These are phyloP conservation scores for Phylloporus sp. DNA, from an alignment of 768 basidiomycete genomes.

Conservation along the genomic window DNA sequence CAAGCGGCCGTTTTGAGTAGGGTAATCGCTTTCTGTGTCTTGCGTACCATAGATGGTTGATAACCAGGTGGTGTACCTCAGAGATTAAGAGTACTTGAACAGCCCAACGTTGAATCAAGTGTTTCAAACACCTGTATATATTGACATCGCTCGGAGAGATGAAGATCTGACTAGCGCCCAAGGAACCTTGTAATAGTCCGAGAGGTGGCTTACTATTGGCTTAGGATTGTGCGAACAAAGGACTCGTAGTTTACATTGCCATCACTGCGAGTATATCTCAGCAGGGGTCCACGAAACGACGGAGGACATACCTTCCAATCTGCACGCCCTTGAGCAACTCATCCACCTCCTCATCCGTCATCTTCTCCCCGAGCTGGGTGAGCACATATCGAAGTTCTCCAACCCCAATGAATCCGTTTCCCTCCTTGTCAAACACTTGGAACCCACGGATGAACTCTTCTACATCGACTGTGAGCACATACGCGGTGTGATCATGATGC, in stretches of 20 bases:
- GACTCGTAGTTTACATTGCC: constrained; percentile 99
- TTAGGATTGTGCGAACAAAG: constrained; percentile 91
- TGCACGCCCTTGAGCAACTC: constrained; percentile 96
- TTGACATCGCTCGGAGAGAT: neutral
- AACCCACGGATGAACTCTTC: constrained; percentile 99
- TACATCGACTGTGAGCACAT: constrained; percentile 29
- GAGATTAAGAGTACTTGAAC: too few species aligned
- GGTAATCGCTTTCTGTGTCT: too few species aligned
- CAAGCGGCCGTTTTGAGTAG: too few species aligned
- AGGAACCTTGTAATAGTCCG: too few species aligned
- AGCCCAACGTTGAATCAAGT: too few species aligned
- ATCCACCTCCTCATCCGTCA: constrained; percentile 96
- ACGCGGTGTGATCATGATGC: neutral
- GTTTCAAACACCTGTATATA: too few species aligned
- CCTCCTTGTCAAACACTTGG: constrained; percentile 94
- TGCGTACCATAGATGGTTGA: too few species aligned
- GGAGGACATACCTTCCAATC: constrained; percentile 72
- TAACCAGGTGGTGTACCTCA: too few species aligned
- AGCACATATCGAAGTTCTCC: constrained; percentile 75
- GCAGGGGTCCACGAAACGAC: neutral
- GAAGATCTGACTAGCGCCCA: neutral
- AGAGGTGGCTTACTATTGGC: constrained; percentile 51
- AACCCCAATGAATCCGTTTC: constrained; percentile 47
- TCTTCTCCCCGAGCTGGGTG: constrained; percentile 97
- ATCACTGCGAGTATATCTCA: constrained; percentile 52